Percentiles rank a stretch among this genome's conserved stretches.
Conservation (phyloP, 2,329 filamentous ascomycete species). For the Ophiostoma australiae region DNA sequence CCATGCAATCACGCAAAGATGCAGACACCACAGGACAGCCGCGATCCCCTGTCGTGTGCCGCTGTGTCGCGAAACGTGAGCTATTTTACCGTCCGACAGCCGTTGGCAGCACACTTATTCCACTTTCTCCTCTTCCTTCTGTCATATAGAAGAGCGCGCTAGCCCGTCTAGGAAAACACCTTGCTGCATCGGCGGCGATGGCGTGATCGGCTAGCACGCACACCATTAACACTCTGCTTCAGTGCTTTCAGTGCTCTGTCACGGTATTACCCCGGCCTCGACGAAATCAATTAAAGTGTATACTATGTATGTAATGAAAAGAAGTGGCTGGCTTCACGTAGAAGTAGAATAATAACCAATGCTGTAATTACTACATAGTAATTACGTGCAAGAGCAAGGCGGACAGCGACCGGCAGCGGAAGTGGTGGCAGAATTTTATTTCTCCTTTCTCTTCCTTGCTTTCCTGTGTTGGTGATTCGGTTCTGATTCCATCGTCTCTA, state of each 20-base stretch:
- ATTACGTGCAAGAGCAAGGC: conserved; percentile 5
- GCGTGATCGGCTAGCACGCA: conserved; percentile 11
- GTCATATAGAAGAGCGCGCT: background rate
- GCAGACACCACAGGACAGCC: background rate
- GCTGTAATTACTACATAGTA: background rate
- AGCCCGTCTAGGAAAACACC: conserved; percentile 2
- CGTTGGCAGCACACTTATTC: background rate
- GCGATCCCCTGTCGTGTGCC: background rate
- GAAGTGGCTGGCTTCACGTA: background rate
- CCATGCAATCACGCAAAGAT: background rate
- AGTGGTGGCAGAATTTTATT: conserved; percentile 4
- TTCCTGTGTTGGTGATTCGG: background rate
- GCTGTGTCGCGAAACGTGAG: background rate
- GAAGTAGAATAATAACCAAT: background rate
- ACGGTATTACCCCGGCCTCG: background rate
- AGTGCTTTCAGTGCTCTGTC: no score
- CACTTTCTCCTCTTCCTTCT: conserved; percentile 4
- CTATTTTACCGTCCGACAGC: conserved; percentile 10
- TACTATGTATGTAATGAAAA: background rate
- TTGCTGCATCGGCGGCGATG: conserved; percentile 10
- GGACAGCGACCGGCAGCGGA: background rate
- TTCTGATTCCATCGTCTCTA: background rate
- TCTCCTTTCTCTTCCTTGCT: background rate
- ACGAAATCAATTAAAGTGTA: background rate
- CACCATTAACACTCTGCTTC: background rate